Conservation (phyloP, 768 basidiomycete genomes). For the Daedalea quercina region DNA sequence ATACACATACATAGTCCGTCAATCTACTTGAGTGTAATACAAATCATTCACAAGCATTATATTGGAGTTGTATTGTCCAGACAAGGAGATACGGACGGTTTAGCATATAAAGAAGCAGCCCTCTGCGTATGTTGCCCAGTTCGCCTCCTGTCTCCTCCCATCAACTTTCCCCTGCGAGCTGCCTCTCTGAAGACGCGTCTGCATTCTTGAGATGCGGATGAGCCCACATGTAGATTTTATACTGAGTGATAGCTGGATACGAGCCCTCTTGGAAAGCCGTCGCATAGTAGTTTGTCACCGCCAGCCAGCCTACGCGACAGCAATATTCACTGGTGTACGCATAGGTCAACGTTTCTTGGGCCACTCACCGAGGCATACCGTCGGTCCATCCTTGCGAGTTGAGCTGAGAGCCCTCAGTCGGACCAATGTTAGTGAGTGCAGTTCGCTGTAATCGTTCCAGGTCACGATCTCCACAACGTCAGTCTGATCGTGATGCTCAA, state of each 20-base stretch:
- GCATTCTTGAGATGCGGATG: slow-evolving; percentile 55
- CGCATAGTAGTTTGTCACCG: slow-evolving; percentile 52
- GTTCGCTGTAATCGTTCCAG: slow-evolving; percentile 77
- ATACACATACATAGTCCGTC: too few species aligned
- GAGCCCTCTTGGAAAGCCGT: slow-evolving; percentile 55
- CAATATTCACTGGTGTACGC: slow-evolving; percentile 51
- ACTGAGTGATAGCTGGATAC: slow-evolving; percentile 50
- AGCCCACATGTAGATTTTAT: slow-evolving; percentile 43
- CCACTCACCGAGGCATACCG: slow-evolving; percentile 32
- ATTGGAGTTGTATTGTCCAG: too few species aligned
- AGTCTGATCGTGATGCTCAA: slow-evolving; percentile 40
- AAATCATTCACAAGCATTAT: too few species aligned
- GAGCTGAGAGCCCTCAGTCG: slow-evolving; percentile 43
- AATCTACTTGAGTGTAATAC: too few species aligned
- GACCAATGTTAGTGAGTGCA: slow-evolving; percentile 67
- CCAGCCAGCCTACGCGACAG: slow-evolving; percentile 44
- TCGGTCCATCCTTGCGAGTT: slow-evolving; percentile 31
- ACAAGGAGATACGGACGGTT: too few species aligned
- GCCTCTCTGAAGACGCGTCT: too few species aligned
- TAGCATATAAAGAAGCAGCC: too few species aligned
- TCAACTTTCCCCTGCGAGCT: too few species aligned
- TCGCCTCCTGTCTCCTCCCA: too few species aligned
- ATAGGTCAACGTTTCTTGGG: slow-evolving; percentile 62
- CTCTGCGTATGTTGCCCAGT: too few species aligned
- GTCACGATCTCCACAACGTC: slow-evolving; percentile 52